A percentile compares a stretch with the other conserved stretches of the same genome.
phyloP scores from a whole-genome alignment of 768 basidiomycete genomes.

The Vishniacozyma victoriae region DNA sequence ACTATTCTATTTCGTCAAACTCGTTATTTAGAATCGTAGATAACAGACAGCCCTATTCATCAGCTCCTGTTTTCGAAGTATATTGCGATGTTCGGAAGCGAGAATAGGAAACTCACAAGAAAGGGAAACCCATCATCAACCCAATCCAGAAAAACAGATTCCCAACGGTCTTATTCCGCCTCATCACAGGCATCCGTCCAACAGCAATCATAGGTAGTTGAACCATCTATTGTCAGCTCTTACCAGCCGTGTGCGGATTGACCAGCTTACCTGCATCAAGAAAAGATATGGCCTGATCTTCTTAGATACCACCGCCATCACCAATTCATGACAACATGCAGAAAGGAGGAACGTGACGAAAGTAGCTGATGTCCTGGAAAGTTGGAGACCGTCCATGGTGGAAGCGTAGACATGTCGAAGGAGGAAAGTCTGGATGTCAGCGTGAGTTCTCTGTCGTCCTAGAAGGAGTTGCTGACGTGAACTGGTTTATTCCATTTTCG shows the following conservation, averaged over 20 bases:
- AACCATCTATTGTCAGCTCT: slow-evolving; percentile 55
- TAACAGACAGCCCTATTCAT: no score
- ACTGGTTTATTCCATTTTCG: slow-evolving; percentile 99
- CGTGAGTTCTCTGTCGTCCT: not conserved
- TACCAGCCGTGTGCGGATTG: not conserved
- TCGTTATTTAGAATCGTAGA: no score
- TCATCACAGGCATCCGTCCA: slow-evolving; percentile 68
- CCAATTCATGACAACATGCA: slow-evolving; percentile 84
- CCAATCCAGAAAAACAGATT: slow-evolving; percentile 87
- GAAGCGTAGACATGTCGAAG: slow-evolving; percentile 93
- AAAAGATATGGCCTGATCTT: slow-evolving; percentile 91
- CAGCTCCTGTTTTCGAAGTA: no score
- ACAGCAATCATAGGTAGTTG: slow-evolving; percentile 87
- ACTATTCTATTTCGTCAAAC: no score
- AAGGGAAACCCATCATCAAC: slow-evolving; percentile 74
- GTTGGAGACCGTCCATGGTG: slow-evolving; percentile 66
- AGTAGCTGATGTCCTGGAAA: slow-evolving; percentile 77
- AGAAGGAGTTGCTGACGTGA: slow-evolving; percentile 49
- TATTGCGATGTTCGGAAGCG: no score
- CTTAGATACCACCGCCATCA: slow-evolving; percentile 90
- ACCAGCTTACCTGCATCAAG: slow-evolving; percentile 57
- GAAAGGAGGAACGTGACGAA: slow-evolving; percentile 87
- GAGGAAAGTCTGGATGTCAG: slow-evolving; percentile 51
- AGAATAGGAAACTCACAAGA: slow-evolving; percentile 63
- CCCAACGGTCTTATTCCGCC: slow-evolving; percentile 67